Conservation (phyloP, 1,284 basidiomycete genomes). For the Neolentinus lepideus region DNA sequence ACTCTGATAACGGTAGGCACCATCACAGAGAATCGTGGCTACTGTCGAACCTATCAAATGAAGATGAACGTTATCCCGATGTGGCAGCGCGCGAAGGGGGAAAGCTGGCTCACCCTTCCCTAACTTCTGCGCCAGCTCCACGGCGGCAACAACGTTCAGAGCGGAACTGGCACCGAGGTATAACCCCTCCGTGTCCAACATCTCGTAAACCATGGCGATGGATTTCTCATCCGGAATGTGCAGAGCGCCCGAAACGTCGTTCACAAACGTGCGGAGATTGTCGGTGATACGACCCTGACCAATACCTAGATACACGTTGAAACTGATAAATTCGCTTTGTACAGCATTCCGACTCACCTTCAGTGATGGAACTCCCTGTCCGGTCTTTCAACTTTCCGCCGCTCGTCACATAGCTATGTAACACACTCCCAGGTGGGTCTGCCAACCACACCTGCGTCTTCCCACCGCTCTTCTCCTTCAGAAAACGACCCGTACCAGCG, state of each 20-base stretch:
- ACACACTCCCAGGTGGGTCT: slow-evolving; percentile 92
- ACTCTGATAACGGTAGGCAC: slow-evolving; percentile 95
- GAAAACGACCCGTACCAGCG: slow-evolving; percentile 80
- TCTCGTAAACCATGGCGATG: slow-evolving; percentile 90
- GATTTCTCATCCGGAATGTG: slow-evolving; percentile 87
- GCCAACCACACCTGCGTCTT: slow-evolving; percentile 90
- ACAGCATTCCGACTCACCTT: slow-evolving; percentile 49
- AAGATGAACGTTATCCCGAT: too few species aligned
- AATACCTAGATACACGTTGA: slow-evolving; percentile 55
- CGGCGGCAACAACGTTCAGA: slow-evolving; percentile 92
- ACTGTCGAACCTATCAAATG: slow-evolving; percentile 81
- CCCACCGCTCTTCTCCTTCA: slow-evolving; percentile 82
- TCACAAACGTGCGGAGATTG: slow-evolving; percentile 84
- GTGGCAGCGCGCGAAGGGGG: not conserved
- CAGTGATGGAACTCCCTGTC: slow-evolving; percentile 89
- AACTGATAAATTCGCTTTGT: not conserved
- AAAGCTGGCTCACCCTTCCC: slow-evolving; percentile 56
- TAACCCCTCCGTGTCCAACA: slow-evolving; percentile 89
- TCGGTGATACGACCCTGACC: slow-evolving; percentile 97
- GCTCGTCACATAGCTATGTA: slow-evolving; percentile 81
- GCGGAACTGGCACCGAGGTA: slow-evolving; percentile 97
- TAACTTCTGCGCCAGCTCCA: slow-evolving; percentile 80
- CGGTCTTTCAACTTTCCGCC: slow-evolving; percentile 79
- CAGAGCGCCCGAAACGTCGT: slow-evolving; percentile 76
- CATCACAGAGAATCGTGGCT: slow-evolving; percentile 90